Conservation (phyloP, 257 asterid species). For the Nicotiana noctiflora region DNA sequence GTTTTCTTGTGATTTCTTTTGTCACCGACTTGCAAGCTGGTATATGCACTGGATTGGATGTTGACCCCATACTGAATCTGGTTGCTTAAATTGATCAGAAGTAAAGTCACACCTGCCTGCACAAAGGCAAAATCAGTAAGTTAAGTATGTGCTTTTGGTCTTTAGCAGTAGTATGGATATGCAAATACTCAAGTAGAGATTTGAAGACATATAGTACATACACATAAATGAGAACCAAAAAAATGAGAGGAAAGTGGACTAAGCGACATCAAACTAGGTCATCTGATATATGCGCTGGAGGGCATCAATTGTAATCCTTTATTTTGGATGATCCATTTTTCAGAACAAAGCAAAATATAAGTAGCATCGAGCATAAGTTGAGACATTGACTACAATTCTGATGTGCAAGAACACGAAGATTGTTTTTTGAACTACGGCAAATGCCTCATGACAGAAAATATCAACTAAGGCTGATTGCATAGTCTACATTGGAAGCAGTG, state of each 20-base stretch:
- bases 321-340: not conserved
- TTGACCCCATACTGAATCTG: constrained; percentile 36
- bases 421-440: not conserved
- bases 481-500: not conserved
- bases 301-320: not conserved
- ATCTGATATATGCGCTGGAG: not conserved
- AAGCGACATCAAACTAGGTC: not conserved
- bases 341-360: not conserved
- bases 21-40: constrained; percentile 8
- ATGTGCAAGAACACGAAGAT: not conserved
- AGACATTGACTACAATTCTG: not conserved
- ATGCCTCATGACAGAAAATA: not conserved
- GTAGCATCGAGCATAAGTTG: not conserved
- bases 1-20: constrained; percentile 13
- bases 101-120: constrained; percentile 71
- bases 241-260: not conserved
- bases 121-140: constrained; percentile 9
- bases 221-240: not conserved
- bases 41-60: constrained; percentile 28
- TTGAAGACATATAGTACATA: not conserved
- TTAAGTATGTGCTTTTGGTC: not conserved
- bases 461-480: not conserved
- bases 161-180: not conserved
- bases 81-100: constrained; percentile 77
- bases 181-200: not conserved